A percentile compares a stretch with the other conserved stretches of the same genome.
Conservation (phyloP, 2,329 filamentous ascomycete species). For the Lomentospora prolificans region DNA sequence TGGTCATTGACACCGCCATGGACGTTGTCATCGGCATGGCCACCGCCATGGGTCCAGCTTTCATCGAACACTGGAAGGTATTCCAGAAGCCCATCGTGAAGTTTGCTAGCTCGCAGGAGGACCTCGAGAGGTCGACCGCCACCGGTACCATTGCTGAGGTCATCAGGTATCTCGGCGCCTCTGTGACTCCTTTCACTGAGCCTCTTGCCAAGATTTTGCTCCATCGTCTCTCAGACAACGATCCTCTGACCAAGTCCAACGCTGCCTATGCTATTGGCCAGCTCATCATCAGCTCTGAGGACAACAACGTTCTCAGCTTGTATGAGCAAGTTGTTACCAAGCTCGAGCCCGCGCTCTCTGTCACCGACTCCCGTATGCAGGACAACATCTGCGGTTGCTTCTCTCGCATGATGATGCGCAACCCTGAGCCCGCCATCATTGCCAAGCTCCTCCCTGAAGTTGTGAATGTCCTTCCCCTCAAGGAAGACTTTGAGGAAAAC, state of each 20-base stretch:
- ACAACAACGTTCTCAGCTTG: slow-evolving; percentile 63
- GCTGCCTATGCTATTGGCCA: slow-evolving; percentile 86
- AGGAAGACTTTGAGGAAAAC: slow-evolving; percentile 95
- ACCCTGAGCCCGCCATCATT: slow-evolving; percentile 74
- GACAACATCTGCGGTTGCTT: slow-evolving; percentile 93
- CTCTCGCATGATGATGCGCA: slow-evolving; percentile 81
- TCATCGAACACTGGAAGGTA: slow-evolving; percentile 86
- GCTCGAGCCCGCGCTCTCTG: slow-evolving; percentile 74
- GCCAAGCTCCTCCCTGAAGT: slow-evolving; percentile 73
- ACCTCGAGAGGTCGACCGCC: slow-evolving; percentile 78
- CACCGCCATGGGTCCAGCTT: slow-evolving; percentile 68
- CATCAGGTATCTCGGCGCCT: slow-evolving; percentile 70
- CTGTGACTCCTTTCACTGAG: slow-evolving; percentile 72
- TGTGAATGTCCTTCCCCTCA: slow-evolving; percentile 70
- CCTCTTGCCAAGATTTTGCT: slow-evolving; percentile 70
- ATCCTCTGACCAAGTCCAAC: slow-evolving; percentile 88
- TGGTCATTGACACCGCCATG: slow-evolving; percentile 87
- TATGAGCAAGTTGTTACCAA: slow-evolving; percentile 73
- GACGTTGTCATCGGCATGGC: slow-evolving; percentile 83
- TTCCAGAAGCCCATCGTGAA: slow-evolving; percentile 88
- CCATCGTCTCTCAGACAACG: slow-evolving; percentile 81
- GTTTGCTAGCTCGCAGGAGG: slow-evolving; percentile 76
- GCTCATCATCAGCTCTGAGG: slow-evolving; percentile 70
- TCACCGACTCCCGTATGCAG: slow-evolving; percentile 68
- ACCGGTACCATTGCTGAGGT: slow-evolving; percentile 90